Conservation (phyloP, 176 grass and related monocot species). For the Raddia distichophylla region DNA sequence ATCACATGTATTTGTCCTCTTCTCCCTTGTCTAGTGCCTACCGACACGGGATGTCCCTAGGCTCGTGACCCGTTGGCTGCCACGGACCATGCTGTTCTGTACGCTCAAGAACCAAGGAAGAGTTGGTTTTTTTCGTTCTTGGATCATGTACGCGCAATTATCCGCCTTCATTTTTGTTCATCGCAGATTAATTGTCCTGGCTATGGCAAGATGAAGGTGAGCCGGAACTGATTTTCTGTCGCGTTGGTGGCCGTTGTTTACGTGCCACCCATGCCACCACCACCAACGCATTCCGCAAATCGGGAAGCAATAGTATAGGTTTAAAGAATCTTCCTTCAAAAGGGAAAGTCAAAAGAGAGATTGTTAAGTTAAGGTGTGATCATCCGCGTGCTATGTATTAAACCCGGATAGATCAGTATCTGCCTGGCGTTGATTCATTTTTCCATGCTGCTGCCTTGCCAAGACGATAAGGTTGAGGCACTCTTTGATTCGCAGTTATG, state of each 20-base stretch:
- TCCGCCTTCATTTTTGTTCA: neutral
- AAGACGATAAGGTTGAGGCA: too few relatives aligned
- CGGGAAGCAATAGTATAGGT: neutral
- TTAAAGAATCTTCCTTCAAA: too few relatives aligned
- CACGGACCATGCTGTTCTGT: neutral
- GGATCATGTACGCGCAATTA: neutral
- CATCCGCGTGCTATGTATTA: neutral
- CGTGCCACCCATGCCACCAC: too few relatives aligned
- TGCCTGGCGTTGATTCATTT: too few relatives aligned
- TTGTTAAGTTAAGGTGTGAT: too few relatives aligned
- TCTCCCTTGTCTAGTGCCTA: neutral
- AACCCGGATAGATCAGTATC: too few relatives aligned
- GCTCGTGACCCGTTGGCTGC: neutral
- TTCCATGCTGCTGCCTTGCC: too few relatives aligned
- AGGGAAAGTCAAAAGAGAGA: too few relatives aligned
- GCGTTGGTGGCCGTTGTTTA: too few relatives aligned
- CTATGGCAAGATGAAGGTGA: too few relatives aligned
- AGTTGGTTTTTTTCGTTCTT: neutral
- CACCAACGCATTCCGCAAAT: neutral
- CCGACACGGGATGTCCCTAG: neutral
- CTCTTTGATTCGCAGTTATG: too few relatives aligned
- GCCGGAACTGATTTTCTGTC: too few relatives aligned
- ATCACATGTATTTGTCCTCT: constrained; percentile 39
- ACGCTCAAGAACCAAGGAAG: neutral
- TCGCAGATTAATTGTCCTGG: neutral